phyloP scores from a whole-genome alignment of 2,329 filamentous ascomycete species.

The Nothophoma quercina region DNA sequence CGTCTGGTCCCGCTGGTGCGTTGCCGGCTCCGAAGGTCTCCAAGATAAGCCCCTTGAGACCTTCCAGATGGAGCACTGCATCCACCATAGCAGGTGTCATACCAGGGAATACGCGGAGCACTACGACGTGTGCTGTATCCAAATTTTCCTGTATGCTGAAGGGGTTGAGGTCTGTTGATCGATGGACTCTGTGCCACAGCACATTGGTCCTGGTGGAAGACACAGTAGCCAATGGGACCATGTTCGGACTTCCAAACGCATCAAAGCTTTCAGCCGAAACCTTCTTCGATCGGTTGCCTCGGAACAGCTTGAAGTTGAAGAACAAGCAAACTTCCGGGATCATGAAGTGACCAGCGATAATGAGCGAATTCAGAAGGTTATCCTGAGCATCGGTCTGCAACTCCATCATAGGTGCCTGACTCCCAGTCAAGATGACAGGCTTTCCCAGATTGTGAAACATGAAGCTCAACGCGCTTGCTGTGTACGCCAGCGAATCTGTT shows the following conservation, averaged over 20 bases:
- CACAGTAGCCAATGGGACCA: constrained; percentile 79
- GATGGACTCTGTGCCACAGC: constrained; percentile 78
- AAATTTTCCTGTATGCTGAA: constrained; percentile 75
- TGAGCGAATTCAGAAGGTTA: constrained; percentile 85
- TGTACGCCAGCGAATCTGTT: constrained; percentile 87
- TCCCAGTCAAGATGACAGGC: constrained; percentile 81
- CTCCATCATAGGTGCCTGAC: constrained; percentile 81
- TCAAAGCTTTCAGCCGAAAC: constrained; percentile 85
- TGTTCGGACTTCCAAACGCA: constrained; percentile 89
- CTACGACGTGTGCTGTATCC: constrained; percentile 88
- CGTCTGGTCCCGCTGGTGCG: constrained; percentile 81
- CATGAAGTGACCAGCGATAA: constrained; percentile 90
- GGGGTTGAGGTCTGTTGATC: constrained; percentile 75
- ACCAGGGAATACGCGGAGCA: constrained; percentile 87
- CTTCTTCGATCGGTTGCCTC: constrained; percentile 88
- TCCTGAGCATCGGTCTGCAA: constrained; percentile 91
- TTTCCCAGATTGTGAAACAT: constrained; percentile 93
- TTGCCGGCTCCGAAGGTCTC: constrained; percentile 96
- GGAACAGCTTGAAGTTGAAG: constrained; percentile 90
- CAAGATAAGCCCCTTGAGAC: constrained; percentile 80
- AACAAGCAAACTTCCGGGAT: constrained; percentile 93
- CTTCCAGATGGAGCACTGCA: constrained; percentile 78
- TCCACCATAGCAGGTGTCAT: constrained; percentile 95
- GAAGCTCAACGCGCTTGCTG: constrained; percentile 88
- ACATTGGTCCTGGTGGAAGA: constrained; percentile 82